These are phyloP conservation scores for Daldinia concentrica DNA, from an alignment of 495 filamentous ascomycete genomes.

Conservation along the genomic window DNA sequence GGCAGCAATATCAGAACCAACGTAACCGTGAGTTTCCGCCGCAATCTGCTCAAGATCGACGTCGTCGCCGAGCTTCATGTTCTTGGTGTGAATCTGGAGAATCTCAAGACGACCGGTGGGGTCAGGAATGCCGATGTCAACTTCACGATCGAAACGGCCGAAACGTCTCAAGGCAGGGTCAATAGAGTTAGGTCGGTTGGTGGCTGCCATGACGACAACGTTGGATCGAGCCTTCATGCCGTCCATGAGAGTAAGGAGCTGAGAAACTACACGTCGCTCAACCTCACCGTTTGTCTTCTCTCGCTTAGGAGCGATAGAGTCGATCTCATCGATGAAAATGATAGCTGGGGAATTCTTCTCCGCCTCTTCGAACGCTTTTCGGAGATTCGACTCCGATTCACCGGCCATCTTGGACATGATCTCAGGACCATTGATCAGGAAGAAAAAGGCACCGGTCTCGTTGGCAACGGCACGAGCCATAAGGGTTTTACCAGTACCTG, in stretches of 20 bases:
- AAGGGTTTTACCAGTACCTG: slow-evolving; percentile 98
- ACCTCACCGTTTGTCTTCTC: slow-evolving; percentile 99
- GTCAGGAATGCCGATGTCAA: slow-evolving; percentile 97
- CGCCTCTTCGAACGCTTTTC: slow-evolving; percentile 98
- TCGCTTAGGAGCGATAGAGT: slow-evolving; percentile 98
- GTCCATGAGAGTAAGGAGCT: slow-evolving; percentile 98
- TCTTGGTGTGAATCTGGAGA: slow-evolving; percentile 98
- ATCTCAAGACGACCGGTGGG: slow-evolving; percentile 99
- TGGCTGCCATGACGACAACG: slow-evolving; percentile 98
- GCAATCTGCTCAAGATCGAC: slow-evolving; percentile 97
- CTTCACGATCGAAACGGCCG: slow-evolving; percentile 97
- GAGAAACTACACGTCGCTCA: slow-evolving; percentile 96
- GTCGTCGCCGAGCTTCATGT: slow-evolving; percentile 98
- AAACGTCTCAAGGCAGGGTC: slow-evolving; percentile 97
- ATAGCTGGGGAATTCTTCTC: slow-evolving; percentile 99
- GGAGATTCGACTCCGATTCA: slow-evolving; percentile 96
- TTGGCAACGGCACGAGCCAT: slow-evolving; percentile 99
- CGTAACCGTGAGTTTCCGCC: slow-evolving; percentile 97
- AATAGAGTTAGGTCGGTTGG: slow-evolving; percentile 97
- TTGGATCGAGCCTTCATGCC: slow-evolving; percentile 99
- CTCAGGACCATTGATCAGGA: slow-evolving; percentile 98
- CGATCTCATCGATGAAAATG: slow-evolving; percentile 99
- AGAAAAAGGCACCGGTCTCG: slow-evolving; percentile 99
- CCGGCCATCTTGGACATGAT: slow-evolving; percentile 99
- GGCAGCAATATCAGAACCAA: slow-evolving; percentile 98